These are phyloP conservation scores for Ramaria sp. DNA, from an alignment of 768 basidiomycete species.

Conservation along the genomic window DNA sequence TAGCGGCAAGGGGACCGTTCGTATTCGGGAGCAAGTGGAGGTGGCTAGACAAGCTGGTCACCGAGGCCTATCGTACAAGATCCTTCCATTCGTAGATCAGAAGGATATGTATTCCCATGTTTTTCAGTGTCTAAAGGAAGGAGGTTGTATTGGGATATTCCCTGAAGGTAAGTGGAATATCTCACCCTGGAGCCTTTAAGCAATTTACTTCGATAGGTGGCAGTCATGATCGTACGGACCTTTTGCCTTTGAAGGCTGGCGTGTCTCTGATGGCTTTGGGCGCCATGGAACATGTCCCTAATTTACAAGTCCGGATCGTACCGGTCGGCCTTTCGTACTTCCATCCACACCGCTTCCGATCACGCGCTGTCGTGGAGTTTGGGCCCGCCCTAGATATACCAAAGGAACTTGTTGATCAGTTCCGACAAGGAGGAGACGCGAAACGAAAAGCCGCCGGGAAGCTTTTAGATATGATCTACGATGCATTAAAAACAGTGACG, in stretches of 20 bases:
- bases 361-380: conserved; percentile 95
- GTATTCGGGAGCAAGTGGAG: conserved; percentile 54
- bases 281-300: conserved; percentile 88
- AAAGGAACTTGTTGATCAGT: conserved; percentile 77
- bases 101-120: conserved; percentile 91
- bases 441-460: conserved; percentile 88
- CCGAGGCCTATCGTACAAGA: conserved; percentile 68
- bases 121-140: conserved; percentile 74
- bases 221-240: conserved; percentile 93
- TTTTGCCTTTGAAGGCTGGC: conserved; percentile 94
- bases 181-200: not conserved
- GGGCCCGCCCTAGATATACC: conserved; percentile 89
- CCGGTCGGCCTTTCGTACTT: conserved; percentile 57
- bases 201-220: conserved; percentile 49
- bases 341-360: conserved; percentile 81
- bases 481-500: conserved; percentile 91
- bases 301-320: conserved; percentile 79
- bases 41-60: conserved; percentile 47
- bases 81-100: conserved; percentile 84
- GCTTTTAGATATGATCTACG: conserved; percentile 84
- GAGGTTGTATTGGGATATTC: conserved; percentile 92
- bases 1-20: conserved; percentile 58
- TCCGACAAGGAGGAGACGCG: conserved; percentile 75
- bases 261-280: conserved; percentile 97
- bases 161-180: conserved; percentile 66